These are phyloP conservation scores for Podospora pseudocomata DNA, from an alignment of 495 filamentous ascomycete species.

Conservation along the genomic window DNA sequence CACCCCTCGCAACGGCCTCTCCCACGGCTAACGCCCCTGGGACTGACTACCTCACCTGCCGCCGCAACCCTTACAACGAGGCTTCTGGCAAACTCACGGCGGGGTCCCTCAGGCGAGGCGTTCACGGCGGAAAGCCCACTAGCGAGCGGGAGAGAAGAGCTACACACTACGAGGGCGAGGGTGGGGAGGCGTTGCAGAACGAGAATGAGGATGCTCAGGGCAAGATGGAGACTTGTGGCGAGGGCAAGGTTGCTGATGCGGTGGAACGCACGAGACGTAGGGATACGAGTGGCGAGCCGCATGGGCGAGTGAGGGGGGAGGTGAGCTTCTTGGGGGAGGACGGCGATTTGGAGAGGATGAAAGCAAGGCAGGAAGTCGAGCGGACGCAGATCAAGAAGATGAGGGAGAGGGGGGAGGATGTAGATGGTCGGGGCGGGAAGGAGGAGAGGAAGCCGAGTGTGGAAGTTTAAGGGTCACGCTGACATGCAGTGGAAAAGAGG, in stretches of 20 bases:
- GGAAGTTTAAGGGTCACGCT: not conserved
- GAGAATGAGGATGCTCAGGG: conserved; percentile 47
- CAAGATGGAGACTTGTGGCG: conserved; percentile 51
- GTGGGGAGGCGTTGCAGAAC: conserved; percentile 21
- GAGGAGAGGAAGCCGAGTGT: conserved; percentile 8
- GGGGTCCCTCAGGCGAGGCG: conserved; percentile 29
- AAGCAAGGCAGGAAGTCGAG: conserved; percentile 30
- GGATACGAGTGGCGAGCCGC: conserved; percentile 1
- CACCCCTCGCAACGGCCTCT: conserved; percentile 13
- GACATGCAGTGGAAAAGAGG: no score
- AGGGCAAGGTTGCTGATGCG: conserved; percentile 53
- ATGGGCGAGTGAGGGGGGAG: conserved; percentile 26
- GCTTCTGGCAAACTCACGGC: conserved; percentile 21
- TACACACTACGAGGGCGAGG: conserved; percentile 12
- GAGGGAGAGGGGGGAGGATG: conserved; percentile 27
- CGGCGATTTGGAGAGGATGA: conserved; percentile 41
- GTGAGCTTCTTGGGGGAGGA: conserved; percentile 33
- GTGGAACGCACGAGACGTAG: conserved; percentile 37
- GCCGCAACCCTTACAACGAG: conserved; percentile 18
- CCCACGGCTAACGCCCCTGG: conserved; percentile 11
- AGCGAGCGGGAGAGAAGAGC: conserved; percentile 19
- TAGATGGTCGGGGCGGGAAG: conserved; percentile 20
- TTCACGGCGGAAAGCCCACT: conserved; percentile 32
- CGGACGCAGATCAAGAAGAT: conserved; percentile 34
- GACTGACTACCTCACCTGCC: conserved; percentile 30